Evolutionary conservation across 495 filamentous ascomycete genomes (phyloP).

Genomic region (Neurospora terricola): DNA sequence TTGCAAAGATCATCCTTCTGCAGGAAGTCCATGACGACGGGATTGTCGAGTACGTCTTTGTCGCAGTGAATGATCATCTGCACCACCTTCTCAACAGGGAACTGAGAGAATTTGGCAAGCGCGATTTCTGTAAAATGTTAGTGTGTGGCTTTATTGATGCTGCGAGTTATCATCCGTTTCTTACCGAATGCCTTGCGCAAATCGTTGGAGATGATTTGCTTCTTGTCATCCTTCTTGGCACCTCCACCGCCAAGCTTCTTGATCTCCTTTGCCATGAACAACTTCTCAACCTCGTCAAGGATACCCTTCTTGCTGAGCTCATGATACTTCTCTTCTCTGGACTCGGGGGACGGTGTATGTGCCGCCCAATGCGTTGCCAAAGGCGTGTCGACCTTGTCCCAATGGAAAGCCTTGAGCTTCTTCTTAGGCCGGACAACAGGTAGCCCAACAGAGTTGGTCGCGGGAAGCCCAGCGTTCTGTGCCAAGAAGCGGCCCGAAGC

Average conservation of each 20-base stretch:
- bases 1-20: constrained; percentile 85
- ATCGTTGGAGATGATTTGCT: constrained; percentile 90
- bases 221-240: constrained; percentile 80
- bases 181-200: constrained; percentile 77
- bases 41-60: constrained; percentile 79
- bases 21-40: constrained; percentile 95
- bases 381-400: constrained; percentile 94
- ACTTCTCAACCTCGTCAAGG: constrained; percentile 89
- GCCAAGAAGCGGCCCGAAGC: constrained; percentile 44
- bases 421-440: constrained; percentile 87
- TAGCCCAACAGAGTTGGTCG: constrained; percentile 38
- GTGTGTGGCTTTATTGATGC: neutral
- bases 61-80: constrained; percentile 96
- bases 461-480: constrained; percentile 29
- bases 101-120: constrained; percentile 76
- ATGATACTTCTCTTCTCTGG: constrained; percentile 87
- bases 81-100: constrained; percentile 70
- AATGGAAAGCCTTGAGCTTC: constrained; percentile 98
- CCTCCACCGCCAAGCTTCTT: constrained; percentile 65
- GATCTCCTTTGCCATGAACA: constrained; percentile 96
- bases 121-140: constrained; percentile 58
- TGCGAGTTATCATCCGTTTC: constrained; percentile 5
- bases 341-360: constrained; percentile 69
- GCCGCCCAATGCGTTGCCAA: constrained; percentile 93
- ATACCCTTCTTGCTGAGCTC: constrained; percentile 90